Conservation (phyloP, 2,329 filamentous ascomycete species). For the Fonsecaea pedrosoi region DNA sequence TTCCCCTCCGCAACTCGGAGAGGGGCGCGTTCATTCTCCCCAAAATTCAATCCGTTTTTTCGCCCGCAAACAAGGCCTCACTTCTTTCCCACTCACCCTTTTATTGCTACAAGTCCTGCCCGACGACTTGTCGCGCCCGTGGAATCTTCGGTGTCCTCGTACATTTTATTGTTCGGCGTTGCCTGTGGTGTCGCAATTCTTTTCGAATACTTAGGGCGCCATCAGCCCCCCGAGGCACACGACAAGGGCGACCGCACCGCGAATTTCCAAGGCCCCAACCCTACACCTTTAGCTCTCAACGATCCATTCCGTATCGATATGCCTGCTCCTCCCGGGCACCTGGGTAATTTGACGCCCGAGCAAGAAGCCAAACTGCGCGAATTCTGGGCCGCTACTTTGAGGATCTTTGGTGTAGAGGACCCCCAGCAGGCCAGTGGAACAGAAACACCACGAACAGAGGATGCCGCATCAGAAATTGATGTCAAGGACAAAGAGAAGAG, state of each 20-base stretch:
- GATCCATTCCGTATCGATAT: constrained; percentile 37
- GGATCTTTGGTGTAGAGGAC: constrained; percentile 70
- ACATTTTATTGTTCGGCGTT: constrained; percentile 31
- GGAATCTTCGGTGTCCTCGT: constrained; percentile 33
- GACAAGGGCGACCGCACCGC: constrained; percentile 34
- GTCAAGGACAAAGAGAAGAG: constrained; percentile 66
- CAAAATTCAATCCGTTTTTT: background rate
- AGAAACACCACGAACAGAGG: constrained; percentile 39
- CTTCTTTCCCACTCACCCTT: constrained; percentile 1
- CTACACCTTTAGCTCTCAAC: constrained; percentile 14
- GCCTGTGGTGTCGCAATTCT: constrained; percentile 30
- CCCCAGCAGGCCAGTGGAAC: constrained; percentile 25
- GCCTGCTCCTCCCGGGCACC: constrained; percentile 67
- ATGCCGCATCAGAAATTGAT: constrained; percentile 41
- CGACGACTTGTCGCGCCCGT: constrained; percentile 11
- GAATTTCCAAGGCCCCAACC: constrained; percentile 46
- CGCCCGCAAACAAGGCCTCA: constrained; percentile 7
- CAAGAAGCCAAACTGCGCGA: constrained; percentile 87
- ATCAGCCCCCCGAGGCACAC: constrained; percentile 21
- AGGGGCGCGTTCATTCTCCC: constrained; percentile 13
- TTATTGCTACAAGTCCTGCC: background rate
- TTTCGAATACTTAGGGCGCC: constrained; percentile 29
- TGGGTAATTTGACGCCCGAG: constrained; percentile 86
- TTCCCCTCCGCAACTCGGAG: constrained; percentile 12
- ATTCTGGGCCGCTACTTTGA: constrained; percentile 79